phyloP scores from a whole-genome alignment of 495 filamentous ascomycete species.

The Sordaria brevicollis region DNA sequence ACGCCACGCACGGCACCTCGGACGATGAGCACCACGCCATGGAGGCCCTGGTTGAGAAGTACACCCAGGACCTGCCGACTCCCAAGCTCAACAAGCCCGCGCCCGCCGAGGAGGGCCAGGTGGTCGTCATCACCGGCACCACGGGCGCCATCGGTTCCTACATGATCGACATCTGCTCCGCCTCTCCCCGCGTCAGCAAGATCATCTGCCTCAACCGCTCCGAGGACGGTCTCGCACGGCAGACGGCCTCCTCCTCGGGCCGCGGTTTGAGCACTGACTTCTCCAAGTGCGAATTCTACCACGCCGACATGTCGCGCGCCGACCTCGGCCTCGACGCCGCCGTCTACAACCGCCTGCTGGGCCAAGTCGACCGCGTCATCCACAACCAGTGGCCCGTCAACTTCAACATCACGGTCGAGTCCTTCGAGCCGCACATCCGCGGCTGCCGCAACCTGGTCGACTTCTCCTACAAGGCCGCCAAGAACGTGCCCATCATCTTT shows the following conservation, averaged over 20 bases:
- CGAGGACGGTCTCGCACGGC: slow-evolving; percentile 24
- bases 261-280: slow-evolving; percentile 28
- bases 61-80: slow-evolving; percentile 22
- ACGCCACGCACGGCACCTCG: slow-evolving; percentile 2
- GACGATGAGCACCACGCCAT: slow-evolving; percentile 21
- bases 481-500: slow-evolving; percentile 41
- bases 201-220: slow-evolving; percentile 48
- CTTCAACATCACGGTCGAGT: slow-evolving; percentile 46
- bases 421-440: slow-evolving; percentile 44
- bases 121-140: slow-evolving; percentile 47
- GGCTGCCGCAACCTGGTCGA: slow-evolving; percentile 44
- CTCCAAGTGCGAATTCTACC: slow-evolving; percentile 38
- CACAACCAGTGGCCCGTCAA: slow-evolving; percentile 57
- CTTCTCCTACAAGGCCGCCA: slow-evolving; percentile 33
- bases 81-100: slow-evolving; percentile 17
- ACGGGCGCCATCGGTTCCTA: slow-evolving; percentile 52
- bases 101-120: slow-evolving; percentile 25
- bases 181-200: slow-evolving; percentile 29
- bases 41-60: slow-evolving; percentile 27
- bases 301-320: slow-evolving; percentile 33
- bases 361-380: slow-evolving; percentile 38
- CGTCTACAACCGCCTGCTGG: slow-evolving; percentile 28
- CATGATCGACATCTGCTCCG: slow-evolving; percentile 36
- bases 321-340: slow-evolving; percentile 34
- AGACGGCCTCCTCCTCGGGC: slow-evolving; percentile 16